Evolutionary conservation across 208 protist species (phyloP), one percentile per base, ranked within the genome.

Genomic region (Acanthamoeba triangularis): DNA sequence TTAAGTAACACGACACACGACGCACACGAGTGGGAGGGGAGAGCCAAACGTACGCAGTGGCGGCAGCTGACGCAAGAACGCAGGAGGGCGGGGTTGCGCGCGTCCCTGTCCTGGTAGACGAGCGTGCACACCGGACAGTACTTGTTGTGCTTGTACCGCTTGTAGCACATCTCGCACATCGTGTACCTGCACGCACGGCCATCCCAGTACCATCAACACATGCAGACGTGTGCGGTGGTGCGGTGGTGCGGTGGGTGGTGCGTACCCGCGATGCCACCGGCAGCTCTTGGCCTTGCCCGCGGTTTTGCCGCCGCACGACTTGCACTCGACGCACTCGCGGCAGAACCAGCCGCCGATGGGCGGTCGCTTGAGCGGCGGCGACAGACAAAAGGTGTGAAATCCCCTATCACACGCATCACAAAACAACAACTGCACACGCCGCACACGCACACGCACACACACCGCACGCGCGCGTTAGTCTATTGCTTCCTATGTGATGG

Each of bases 311-410:
- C 78, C 78, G 52, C 78, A 87, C 18, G 78, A 87, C 52, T 87
- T 87, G 49, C 78, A 87, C 85, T 92, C 63, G 33, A 74, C 85
- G 85, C 85, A 92, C 59, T 92, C 59, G 35, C 18, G 16, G n/a
- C 85, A 92, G 63, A 92, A 92, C 85, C 85, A 92, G 4, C 85
- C 85, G 35, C 85, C 85, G 7, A 35, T 92, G 41, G 85, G 85
- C 61, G 63, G 63, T 52, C 63, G 59, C 41, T 92, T 92, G 37
- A 92, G 85, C 33, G 85, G 85, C 16, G 85, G 85, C 35, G 54
- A 74, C 14, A 92, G 85, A 49, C 85, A 92, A 28, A 92, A 92
- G 56, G 85, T 92, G 63, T 92, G 85, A 37, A 92, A 92, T 18
- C 85, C 85, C 23, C 85, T 56, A 54, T 92, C 85, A 59, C 85